Conservation (phyloP, 345 rosid species). For the Gossypium bickii region DNA sequence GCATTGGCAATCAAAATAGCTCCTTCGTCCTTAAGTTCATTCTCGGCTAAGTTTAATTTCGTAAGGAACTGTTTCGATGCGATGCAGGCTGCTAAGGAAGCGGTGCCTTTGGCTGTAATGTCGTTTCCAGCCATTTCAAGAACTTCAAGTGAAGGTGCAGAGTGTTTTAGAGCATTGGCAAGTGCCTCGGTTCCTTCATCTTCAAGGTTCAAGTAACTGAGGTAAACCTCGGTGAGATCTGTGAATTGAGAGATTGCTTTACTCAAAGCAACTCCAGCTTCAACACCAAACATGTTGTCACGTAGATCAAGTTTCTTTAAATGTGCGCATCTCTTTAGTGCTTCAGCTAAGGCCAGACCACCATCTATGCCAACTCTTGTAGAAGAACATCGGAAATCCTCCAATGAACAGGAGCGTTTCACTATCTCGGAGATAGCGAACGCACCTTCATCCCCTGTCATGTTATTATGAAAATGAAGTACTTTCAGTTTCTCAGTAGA, state of each 20-base stretch:
- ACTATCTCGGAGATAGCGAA: too few species aligned
- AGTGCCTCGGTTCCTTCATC: conserved; percentile 58
- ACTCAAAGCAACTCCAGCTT: conserved; percentile 66
- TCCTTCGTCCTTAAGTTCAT: conserved; percentile 88
- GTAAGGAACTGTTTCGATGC: conserved; percentile 54
- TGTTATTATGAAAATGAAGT: conserved; percentile 1
- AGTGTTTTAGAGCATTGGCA: conserved; percentile 44
- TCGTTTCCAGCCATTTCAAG: conserved; percentile 89
- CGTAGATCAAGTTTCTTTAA: conserved; percentile 81
- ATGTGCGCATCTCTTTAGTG: conserved; percentile 50
- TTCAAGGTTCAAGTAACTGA: conserved; percentile 80
- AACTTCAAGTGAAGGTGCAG: conserved; percentile 67
- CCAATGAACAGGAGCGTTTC: conserved; percentile 25
- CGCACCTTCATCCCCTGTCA: conserved; percentile 72
- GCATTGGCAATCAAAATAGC: conserved; percentile 62
- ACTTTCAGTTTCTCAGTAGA: too few species aligned
- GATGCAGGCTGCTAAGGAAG: conserved; percentile 52
- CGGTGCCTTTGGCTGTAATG: conserved; percentile 49
- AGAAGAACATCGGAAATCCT: conserved; percentile 77
- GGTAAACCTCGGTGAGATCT: conserved; percentile 59
- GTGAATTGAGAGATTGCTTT: conserved; percentile 44
- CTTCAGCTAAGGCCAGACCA: conserved; percentile 72
- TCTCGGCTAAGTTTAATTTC: conserved; percentile 77
- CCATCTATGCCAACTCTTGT: conserved; percentile 74
- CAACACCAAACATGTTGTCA: conserved; percentile 85